phyloP scores from a whole-genome alignment of 495 filamentous ascomycete genomes.

The Umbilicaria muhlenbergii region DNA sequence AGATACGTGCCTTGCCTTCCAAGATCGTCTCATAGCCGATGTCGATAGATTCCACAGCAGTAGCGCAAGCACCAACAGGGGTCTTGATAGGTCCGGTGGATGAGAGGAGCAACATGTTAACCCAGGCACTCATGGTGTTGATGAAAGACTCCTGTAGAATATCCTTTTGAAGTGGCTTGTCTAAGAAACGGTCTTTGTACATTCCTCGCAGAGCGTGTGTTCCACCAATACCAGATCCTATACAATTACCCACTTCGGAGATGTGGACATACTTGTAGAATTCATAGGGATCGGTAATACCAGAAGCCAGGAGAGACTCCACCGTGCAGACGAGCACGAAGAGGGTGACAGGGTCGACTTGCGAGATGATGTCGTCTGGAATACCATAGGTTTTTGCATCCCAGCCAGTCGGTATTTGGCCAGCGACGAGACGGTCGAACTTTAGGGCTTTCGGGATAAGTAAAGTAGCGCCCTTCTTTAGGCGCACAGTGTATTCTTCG shows the following conservation, averaged over 20 bases:
- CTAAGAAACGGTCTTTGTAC: slow-evolving; percentile 95
- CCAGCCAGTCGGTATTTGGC: slow-evolving; percentile 95
- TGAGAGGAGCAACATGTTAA: slow-evolving; percentile 95
- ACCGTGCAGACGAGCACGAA: slow-evolving; percentile 88
- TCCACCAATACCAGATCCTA: slow-evolving; percentile 95
- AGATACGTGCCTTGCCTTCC: slow-evolving; percentile 91
- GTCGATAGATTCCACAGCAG: slow-evolving; percentile 90
- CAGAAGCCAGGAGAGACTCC: slow-evolving; percentile 75
- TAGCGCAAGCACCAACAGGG: slow-evolving; percentile 93
- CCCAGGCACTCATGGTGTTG: slow-evolving; percentile 99
- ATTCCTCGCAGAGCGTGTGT: slow-evolving; percentile 83
- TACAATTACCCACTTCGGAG: slow-evolving; percentile 94
- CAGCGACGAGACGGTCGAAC: slow-evolving; percentile 94
- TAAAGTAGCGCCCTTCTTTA: slow-evolving; percentile 87
- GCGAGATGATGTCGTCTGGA: slow-evolving; percentile 91
- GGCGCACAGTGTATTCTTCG: slow-evolving; percentile 82
- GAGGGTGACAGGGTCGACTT: slow-evolving; percentile 92
- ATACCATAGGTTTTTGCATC: slow-evolving; percentile 89
- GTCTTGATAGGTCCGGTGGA: slow-evolving; percentile 98
- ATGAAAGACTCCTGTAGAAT: slow-evolving; percentile 99
- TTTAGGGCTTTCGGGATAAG: slow-evolving; percentile 92
- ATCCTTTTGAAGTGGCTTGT: slow-evolving; percentile 97
- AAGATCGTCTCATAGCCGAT: slow-evolving; percentile 96
- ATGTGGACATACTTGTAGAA: slow-evolving; percentile 99
- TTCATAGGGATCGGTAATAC: slow-evolving; percentile 99